Conservation (phyloP, 495 filamentous ascomycete genomes). For the Cercophora samala region DNA sequence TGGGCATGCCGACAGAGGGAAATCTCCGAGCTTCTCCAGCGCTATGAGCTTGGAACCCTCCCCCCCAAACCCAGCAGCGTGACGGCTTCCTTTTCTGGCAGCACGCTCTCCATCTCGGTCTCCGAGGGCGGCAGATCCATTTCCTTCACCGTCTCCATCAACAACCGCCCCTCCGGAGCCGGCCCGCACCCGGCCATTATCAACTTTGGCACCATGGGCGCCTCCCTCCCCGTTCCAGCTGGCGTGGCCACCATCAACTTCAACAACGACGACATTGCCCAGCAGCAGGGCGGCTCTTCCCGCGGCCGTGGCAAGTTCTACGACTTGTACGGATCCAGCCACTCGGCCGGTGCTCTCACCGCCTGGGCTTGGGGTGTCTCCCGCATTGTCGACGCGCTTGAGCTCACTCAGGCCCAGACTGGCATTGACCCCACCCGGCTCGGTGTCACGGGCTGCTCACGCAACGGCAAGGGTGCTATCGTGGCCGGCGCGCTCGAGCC, state of each 20-base stretch:
- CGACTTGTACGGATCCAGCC: slow-evolving; percentile 44
- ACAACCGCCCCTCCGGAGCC: slow-evolving; percentile 30
- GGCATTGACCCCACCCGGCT: slow-evolving; percentile 47
- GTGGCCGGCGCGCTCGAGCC: slow-evolving; percentile 49
- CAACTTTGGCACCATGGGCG: slow-evolving; percentile 37
- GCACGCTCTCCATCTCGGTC: slow-evolving; percentile 38
- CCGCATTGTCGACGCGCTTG: slow-evolving; percentile 52
- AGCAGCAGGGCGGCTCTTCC: slow-evolving; percentile 36
- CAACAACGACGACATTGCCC: slow-evolving; percentile 48
- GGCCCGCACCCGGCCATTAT: slow-evolving; percentile 50
- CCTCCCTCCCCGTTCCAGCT: slow-evolving; percentile 44
- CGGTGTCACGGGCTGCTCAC: slow-evolving; percentile 52
- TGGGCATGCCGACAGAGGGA: slow-evolving; percentile 51
- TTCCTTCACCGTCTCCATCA: slow-evolving; percentile 50
- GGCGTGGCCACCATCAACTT: slow-evolving; percentile 49
- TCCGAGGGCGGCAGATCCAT: slow-evolving; percentile 44
- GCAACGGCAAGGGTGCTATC: slow-evolving; percentile 55
- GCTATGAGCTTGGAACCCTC: slow-evolving; percentile 51
- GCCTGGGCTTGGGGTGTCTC: slow-evolving; percentile 55
- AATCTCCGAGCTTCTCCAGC: slow-evolving; percentile 48
- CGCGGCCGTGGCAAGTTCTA: slow-evolving; percentile 50
- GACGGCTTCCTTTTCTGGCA: slow-evolving; percentile 40
- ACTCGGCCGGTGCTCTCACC: slow-evolving; percentile 47
- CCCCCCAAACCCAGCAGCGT: slow-evolving; percentile 43
- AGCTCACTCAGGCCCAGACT: slow-evolving; percentile 37